Percentiles rank a stretch among this genome's conserved stretches.
Conservation (phyloP, 495 filamentous ascomycete species). For the Mytilinidion resinicola region DNA sequence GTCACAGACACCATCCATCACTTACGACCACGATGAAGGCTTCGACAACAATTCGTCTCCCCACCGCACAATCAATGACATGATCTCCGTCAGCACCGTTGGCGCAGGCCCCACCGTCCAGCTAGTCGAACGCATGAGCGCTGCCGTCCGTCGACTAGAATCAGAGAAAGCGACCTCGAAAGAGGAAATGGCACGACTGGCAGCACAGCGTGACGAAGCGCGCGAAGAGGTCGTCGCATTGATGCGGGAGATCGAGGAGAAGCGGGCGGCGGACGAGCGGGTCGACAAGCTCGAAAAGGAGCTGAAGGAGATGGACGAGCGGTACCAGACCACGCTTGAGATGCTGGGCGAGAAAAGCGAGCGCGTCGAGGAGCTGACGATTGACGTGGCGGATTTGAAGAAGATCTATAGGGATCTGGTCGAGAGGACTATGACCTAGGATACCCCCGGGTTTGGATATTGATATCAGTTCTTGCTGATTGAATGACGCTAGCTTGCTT, state of each 20-base stretch:
- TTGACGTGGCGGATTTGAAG: conserved; percentile 88
- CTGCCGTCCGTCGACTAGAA: conserved; percentile 82
- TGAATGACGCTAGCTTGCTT: neutral
- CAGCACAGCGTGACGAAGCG: conserved; percentile 80
- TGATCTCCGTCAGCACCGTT: conserved; percentile 81
- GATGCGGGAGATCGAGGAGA: conserved; percentile 77
- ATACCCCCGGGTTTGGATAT: neutral
- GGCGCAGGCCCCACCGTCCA: conserved; percentile 91
- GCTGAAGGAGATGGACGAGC: conserved; percentile 54
- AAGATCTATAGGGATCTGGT: conserved; percentile 90
- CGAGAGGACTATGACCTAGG: conserved; percentile 52
- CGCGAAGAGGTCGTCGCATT: conserved; percentile 81
- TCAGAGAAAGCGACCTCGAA: conserved; percentile 78
- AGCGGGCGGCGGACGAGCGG: conserved; percentile 51
- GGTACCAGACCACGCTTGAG: conserved; percentile 87
- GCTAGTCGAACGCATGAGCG: conserved; percentile 92
- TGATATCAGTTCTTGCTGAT: conserved; percentile 29
- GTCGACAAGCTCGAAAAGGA: conserved; percentile 61
- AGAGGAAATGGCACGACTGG: conserved; percentile 76
- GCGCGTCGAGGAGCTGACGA: conserved; percentile 78
- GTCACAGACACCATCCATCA: conserved; percentile 49
- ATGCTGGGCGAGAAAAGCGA: conserved; percentile 97
- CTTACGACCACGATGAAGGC: conserved; percentile 60
- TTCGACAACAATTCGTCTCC: conserved; percentile 62
- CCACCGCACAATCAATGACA: conserved; percentile 72